Percentiles rank a stretch among this genome's conserved stretches.
These are phyloP conservation scores for Globisporangium heterothallicum DNA, from an alignment of 352 stramenopile species.

Conservation along the genomic window DNA sequence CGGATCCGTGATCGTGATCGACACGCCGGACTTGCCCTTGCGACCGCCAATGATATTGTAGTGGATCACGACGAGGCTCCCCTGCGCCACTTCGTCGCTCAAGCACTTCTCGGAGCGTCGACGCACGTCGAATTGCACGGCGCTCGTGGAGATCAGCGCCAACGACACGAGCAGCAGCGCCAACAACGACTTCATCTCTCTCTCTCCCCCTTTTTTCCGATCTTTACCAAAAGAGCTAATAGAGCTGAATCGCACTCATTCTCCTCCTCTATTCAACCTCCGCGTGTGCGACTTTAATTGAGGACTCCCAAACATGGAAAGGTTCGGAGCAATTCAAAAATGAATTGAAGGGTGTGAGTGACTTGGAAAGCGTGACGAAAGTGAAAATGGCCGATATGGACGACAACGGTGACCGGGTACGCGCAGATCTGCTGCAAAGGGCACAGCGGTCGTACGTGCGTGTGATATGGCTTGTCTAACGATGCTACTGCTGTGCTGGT, in stretches of 20 bases:
- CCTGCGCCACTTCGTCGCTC: constrained; percentile 76
- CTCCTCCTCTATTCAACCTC: too few relatives aligned
- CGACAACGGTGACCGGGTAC: not conserved
- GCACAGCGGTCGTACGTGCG: not conserved
- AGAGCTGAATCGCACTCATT: too few relatives aligned
- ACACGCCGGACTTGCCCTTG: constrained; percentile 67
- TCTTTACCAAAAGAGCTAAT: not conserved
- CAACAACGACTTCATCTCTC: constrained; percentile 7
- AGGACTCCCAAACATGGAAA: not conserved
- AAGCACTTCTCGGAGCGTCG: constrained; percentile 72
- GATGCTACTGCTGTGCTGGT: not conserved
- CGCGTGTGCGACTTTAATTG: not conserved
- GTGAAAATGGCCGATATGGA: constrained; percentile 1
- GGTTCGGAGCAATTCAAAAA: not conserved
- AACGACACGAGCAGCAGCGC: constrained; percentile 30
- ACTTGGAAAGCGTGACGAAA: not conserved
- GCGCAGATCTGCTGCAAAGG: not conserved
- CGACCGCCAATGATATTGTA: constrained; percentile 71
- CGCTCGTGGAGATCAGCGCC: constrained; percentile 14
- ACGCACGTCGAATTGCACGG: constrained; percentile 77
- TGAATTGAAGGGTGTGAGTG: not conserved
- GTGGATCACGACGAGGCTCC: constrained; percentile 75
- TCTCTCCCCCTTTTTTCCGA: not conserved
- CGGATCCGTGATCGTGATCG: constrained; percentile 68
- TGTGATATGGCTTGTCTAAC: not conserved